Base-by-base conservation (phyloP, 108 stramenopile species). In the Cylindrotheca closterium region DNA sequence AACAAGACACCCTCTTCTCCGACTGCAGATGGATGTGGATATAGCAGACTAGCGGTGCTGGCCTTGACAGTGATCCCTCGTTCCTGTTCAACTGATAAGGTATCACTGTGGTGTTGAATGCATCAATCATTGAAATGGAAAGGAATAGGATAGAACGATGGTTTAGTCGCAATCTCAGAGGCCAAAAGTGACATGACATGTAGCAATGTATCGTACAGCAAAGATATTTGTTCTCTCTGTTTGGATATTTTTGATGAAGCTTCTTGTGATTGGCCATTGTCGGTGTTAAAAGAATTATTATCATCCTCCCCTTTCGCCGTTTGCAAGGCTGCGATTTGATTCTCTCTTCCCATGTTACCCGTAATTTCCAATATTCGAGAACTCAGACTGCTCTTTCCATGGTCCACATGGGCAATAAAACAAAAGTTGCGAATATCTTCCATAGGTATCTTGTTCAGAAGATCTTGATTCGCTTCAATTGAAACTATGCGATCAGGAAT, bases 11-110 rank as follows among this genome's bases (percentile, higher is more conserved):
- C 86, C 26, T 89, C 78, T 47, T 79, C 79, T 24, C 75, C 80
- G 1, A 78, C 78, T 26, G 91, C 88, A 2, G 83, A 87, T 15
- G 83, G 79, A 55, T 95, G 95, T 0, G 67, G 82, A 67, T 96
- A 95, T 7, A 97, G 67, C 92, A 99, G 96, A 49, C 96, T 89
- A n/a, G 99, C 99, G 12, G 96, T 88, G 1, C 94, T 90, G 10
- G 96, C 95, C 74, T 96, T 99, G 58, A 99, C 96, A 3, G 98
- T 99, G 58, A 99, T 99, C 2, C 98, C 98, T 30, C 98, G 82
- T 69, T 97, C 94, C 48, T 82, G 52, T 75, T 99, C 99, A 10
- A 98, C 95, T 50, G 95, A 78, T 47, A 98, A 77, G 23, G 94
- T 95, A 70, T 99, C 99, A 42, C 37, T 42, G 37, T 42, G n/a